A percentile compares a stretch with the other conserved stretches of the same genome.
phyloP scores from a whole-genome alignment of 371 early-diverging fungal species.

The Dinochytrium kinnereticum region DNA sequence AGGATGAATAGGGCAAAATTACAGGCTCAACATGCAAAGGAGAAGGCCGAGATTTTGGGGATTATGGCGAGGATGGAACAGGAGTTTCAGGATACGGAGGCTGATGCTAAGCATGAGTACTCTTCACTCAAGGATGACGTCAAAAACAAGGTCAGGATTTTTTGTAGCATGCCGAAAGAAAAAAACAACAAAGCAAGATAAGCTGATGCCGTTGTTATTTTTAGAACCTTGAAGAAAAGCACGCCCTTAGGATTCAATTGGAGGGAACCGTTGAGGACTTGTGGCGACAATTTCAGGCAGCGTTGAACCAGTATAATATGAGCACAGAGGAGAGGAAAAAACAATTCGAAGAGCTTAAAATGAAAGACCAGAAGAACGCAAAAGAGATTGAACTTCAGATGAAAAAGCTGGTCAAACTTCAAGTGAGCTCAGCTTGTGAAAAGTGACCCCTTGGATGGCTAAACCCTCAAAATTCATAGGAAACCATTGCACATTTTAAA shows the following conservation, averaged over 20 bases:
- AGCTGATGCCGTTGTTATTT: no score
- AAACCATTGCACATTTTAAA: conserved; percentile 56
- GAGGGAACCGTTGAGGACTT: conserved; percentile 64
- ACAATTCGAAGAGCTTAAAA: conserved; percentile 62
- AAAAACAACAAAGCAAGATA: no score
- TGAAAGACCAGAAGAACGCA: conserved; percentile 57
- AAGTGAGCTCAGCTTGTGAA: conserved; percentile 31
- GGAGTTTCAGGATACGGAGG: conserved; percentile 60
- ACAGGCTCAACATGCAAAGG: conserved; percentile 50
- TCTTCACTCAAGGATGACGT: conserved; percentile 60
- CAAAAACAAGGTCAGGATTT: conserved; percentile 54
- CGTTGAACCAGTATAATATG: conserved; percentile 57
- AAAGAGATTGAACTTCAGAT: conserved; percentile 61
- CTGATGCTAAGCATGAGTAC: conserved; percentile 63
- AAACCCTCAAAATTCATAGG: no score
- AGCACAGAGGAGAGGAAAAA: conserved; percentile 59
- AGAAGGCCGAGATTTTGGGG: conserved; percentile 53
- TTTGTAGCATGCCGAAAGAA: neutral
- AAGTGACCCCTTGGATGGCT: neutral
- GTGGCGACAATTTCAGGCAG: conserved; percentile 60
- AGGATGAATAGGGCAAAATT: conserved; percentile 42
- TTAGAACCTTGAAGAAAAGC: conserved; percentile 67
- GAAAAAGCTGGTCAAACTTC: conserved; percentile 56
- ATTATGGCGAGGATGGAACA: conserved; percentile 58
- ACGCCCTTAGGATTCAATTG: conserved; percentile 61